Conservation (phyloP, 75 land plant species). For the Sequoiadendron giganteum region DNA sequence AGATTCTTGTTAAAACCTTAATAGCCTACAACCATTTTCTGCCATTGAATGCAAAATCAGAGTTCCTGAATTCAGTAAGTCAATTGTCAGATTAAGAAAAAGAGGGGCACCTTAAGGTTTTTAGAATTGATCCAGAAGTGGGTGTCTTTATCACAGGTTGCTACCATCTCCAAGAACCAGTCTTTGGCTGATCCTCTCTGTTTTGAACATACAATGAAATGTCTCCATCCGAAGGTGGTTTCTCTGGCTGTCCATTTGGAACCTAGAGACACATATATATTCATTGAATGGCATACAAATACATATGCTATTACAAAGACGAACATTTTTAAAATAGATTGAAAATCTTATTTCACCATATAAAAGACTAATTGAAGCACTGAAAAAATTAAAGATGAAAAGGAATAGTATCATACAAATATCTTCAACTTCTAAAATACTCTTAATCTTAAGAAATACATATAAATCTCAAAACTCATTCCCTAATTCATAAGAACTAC, state of each 20-base stretch:
- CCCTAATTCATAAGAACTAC: too few relatives aligned
- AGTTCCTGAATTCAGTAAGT: background rate
- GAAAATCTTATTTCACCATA: too few relatives aligned
- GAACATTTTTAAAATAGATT: background rate
- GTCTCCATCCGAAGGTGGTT: slow-evolving; percentile 47
- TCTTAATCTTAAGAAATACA: too few relatives aligned
- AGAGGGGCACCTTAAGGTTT: slow-evolving; percentile 31
- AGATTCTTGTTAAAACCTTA: background rate
- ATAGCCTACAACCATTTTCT: background rate
- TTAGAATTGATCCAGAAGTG: slow-evolving; percentile 35
- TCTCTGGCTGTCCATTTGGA: slow-evolving; percentile 59
- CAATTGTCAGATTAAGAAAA: background rate
- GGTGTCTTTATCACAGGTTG: slow-evolving; percentile 46
- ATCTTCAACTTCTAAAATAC: too few relatives aligned
- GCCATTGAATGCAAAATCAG: background rate
- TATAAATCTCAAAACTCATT: too few relatives aligned
- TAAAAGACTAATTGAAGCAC: too few relatives aligned
- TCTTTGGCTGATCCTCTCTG: slow-evolving; percentile 35
- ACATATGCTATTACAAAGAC: background rate
- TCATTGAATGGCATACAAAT: background rate
- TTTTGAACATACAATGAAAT: slow-evolving; percentile 34
- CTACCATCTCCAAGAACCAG: slow-evolving; percentile 56
- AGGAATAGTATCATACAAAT: too few relatives aligned
- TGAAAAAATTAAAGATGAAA: too few relatives aligned
- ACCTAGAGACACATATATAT: slow-evolving; percentile 11